A percentile compares a stretch with the other conserved stretches of the same genome.
These are phyloP conservation scores for Auricularia heimuer DNA, from an alignment of 768 basidiomycete genomes.

Conservation along the genomic window DNA sequence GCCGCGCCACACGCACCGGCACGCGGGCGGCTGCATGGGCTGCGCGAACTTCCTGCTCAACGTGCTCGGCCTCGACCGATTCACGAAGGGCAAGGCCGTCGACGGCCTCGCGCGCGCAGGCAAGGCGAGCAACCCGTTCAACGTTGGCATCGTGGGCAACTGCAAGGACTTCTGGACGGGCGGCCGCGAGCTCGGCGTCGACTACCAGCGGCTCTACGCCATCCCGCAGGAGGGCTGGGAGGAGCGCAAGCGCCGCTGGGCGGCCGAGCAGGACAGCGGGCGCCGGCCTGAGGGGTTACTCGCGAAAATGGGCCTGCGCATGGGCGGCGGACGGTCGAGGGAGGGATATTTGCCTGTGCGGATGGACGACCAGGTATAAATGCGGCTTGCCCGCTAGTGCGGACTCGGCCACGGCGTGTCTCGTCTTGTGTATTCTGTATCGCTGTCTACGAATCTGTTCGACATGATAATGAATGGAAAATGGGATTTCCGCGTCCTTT, in stretches of 20 bases:
- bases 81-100: slow-evolving; percentile 83
- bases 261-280: slow-evolving; percentile 39
- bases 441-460: neutral
- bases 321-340: slow-evolving; percentile 19
- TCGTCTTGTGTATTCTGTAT: neutral
- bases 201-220: slow-evolving; percentile 85
- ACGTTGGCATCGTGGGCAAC: slow-evolving; percentile 65
- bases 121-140: slow-evolving; percentile 84
- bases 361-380: slow-evolving; percentile 13
- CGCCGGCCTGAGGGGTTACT: slow-evolving; percentile 44
- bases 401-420: neutral
- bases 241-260: slow-evolving; percentile 44
- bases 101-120: slow-evolving; percentile 73
- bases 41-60: slow-evolving; percentile 72
- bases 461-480: too few species aligned
- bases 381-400: neutral
- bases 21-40: slow-evolving; percentile 21
- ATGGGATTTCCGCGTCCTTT: too few species aligned
- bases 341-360: slow-evolving; percentile 59
- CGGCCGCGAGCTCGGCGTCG: slow-evolving; percentile 76
- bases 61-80: slow-evolving; percentile 86
- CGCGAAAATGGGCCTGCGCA: slow-evolving; percentile 23
- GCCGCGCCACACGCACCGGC: slow-evolving; percentile 33
- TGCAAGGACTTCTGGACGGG: slow-evolving; percentile 93
- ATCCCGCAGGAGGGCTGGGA: slow-evolving; percentile 78